phyloP scores from a whole-genome alignment of 129 eudicot species.

The Logfia minima region DNA sequence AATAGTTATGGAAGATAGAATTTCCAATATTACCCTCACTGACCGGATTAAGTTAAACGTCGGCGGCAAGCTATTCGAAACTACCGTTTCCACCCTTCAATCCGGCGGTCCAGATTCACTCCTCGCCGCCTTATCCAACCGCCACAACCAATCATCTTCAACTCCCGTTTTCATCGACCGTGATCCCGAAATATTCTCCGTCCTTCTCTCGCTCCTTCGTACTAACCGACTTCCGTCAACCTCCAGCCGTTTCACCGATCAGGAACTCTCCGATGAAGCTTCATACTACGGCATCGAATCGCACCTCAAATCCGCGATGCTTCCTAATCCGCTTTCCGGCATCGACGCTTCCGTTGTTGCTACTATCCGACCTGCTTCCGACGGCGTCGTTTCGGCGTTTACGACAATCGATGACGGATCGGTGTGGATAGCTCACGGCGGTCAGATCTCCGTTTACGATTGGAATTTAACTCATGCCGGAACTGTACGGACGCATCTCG shows the following conservation, averaged over 20 bases:
- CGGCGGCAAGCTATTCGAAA: conserved; percentile 93
- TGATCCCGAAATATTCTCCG: conserved; percentile 78
- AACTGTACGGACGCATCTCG: conserved; percentile 76
- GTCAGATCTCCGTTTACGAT: conserved; percentile 69
- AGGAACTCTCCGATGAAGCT: conserved; percentile 73
- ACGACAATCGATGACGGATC: conserved; percentile 53
- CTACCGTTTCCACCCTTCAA: conserved; percentile 80
- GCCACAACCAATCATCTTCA: conserved; percentile 18
- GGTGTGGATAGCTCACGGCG: conserved; percentile 73
- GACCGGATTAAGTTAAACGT: conserved; percentile 88
- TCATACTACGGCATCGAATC: conserved; percentile 66
- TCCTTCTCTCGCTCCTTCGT: conserved; percentile 81
- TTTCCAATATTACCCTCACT: conserved; percentile 34
- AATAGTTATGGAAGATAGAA: conserved; percentile 36
- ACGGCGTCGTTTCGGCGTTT: conserved; percentile 58
- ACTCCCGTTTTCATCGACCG: conserved; percentile 81
- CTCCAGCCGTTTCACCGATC: conserved; percentile 58
- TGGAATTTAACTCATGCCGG: conserved; percentile 47
- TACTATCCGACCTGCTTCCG: conserved; percentile 50
- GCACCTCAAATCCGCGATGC: conserved; percentile 52
- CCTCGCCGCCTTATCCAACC: conserved; percentile 59
- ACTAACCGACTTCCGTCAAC: conserved; percentile 67
- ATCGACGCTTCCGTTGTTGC: conserved; percentile 47
- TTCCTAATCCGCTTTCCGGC: conserved; percentile 56
- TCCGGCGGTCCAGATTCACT: conserved; percentile 76